These are phyloP conservation scores for Silene coronaria DNA, from an alignment of 179 eudicot species.

Conservation along the genomic window DNA sequence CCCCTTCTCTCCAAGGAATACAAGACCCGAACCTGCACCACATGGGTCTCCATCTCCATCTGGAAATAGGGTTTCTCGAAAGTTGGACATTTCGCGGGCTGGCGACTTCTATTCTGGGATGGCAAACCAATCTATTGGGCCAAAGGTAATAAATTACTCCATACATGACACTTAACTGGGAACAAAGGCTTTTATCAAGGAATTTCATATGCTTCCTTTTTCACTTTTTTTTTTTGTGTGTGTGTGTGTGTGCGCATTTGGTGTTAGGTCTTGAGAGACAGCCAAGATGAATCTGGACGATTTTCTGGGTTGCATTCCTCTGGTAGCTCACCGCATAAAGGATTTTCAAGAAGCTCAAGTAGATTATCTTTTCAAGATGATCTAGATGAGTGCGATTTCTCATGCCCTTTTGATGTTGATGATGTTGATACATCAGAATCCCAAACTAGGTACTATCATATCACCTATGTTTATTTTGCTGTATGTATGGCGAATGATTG, in stretches of 20 bases:
- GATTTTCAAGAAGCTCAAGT: slow-evolving; percentile 83
- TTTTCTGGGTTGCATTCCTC: slow-evolving; percentile 83
- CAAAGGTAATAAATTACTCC: slow-evolving; percentile 52
- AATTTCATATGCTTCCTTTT: slow-evolving; percentile 16
- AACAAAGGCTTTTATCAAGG: not conserved
- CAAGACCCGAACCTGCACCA: slow-evolving; percentile 49
- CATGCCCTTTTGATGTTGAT: slow-evolving; percentile 89
- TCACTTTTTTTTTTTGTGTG: slow-evolving; percentile 16
- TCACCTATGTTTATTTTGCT: slow-evolving; percentile 14
- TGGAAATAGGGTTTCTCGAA: slow-evolving; percentile 55
- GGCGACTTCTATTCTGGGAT: slow-evolving; percentile 54
- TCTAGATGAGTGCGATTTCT: slow-evolving; percentile 69
- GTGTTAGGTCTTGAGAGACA: slow-evolving; percentile 58
- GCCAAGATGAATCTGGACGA: slow-evolving; percentile 80
- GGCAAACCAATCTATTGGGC: slow-evolving; percentile 40
- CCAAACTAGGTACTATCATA: slow-evolving; percentile 54
- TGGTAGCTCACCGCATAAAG: slow-evolving; percentile 81
- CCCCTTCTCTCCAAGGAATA: slow-evolving; percentile 67
- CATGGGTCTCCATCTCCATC: slow-evolving; percentile 70
- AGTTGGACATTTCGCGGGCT: slow-evolving; percentile 45
- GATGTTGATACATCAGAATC: slow-evolving; percentile 74
- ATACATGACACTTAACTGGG: not conserved
- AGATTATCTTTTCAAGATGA: slow-evolving; percentile 11
- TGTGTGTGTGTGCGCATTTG: slow-evolving; percentile 10
- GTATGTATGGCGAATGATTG: not conserved